phyloP scores from a whole-genome alignment of 305 asterid species.

The Vinca major region DNA sequence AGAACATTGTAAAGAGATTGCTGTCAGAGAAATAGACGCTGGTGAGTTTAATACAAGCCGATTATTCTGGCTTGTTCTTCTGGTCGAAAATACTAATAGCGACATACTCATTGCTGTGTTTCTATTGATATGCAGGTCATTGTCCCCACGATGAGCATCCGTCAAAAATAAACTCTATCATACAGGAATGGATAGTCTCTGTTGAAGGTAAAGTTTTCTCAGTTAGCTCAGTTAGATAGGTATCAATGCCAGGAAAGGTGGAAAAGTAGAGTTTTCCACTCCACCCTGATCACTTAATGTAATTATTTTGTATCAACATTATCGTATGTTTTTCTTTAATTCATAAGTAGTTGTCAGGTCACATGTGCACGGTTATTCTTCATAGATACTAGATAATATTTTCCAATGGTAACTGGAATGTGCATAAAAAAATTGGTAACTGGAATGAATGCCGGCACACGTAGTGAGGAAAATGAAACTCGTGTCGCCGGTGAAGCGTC shows the following conservation, averaged over 20 bases:
- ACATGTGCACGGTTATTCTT: too few relatives aligned
- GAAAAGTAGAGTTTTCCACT: not conserved
- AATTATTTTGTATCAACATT: too few relatives aligned
- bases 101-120: constrained; percentile 7
- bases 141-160: constrained; percentile 95
- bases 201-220: constrained; percentile 29
- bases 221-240: constrained; percentile 18
- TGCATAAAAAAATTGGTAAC: too few relatives aligned
- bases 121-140: constrained; percentile 48
- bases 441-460: too few relatives aligned
- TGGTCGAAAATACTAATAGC: not conserved
- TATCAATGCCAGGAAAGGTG: not conserved
- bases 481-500: not conserved
- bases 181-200: constrained; percentile 51
- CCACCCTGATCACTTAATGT: not conserved
- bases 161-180: constrained; percentile 54
- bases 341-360: too few relatives aligned
- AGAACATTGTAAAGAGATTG: constrained; percentile 49
- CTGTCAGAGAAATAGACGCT: constrained; percentile 59
- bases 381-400: too few relatives aligned
- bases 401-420: too few relatives aligned
- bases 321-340: too few relatives aligned
- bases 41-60: constrained; percentile 33
- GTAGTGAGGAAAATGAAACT: not conserved
- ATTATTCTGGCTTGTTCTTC: constrained; percentile 11